Evolutionary conservation across 1,284 basidiomycete species (phyloP), one percentile per base, ranked within the genome.

Genomic region (Ustilago cynodontis): DNA sequence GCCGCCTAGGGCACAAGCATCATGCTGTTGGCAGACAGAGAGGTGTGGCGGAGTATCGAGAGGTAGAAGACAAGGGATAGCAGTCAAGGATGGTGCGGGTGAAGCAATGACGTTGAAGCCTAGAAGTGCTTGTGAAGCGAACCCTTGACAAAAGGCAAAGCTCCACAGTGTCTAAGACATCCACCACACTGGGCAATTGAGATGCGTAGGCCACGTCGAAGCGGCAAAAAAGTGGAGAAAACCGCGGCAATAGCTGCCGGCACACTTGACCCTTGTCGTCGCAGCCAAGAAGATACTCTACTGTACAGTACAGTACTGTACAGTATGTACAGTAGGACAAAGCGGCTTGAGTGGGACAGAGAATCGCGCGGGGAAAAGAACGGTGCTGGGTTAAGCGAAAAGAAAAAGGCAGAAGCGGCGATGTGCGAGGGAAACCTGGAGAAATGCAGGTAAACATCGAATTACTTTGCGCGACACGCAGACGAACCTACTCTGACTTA

Each of bases 371-470:
- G 47, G 47, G 47, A 49, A 49, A 49, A 49, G 47, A 49, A n/a
- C 8, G 47, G 47, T 49, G 47, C 14, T 13, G 3, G 6, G 31
- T n/a, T n/a, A 33, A 33, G 31, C 31, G 31, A n/a, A 33, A 33
- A 33, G 31, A 33, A 33, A 33, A 5, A 33, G 11, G 11, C 5
- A 33, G 31, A 41, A 22, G 24, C 33, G 33, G 47, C 37, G 43
- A 57, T 57, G 61, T 33, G 33, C 11, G 24, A 57, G 41, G 60
- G 41, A 56, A 63, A 63, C 56, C 60, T 63, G 62, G 54, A 64
- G 62, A 33, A 33, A 33, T 6, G 11, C 11, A 33, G 6, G 31
- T 33, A 11, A 6, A 33, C 31, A 33, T 11, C 31, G 11, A 11
- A 33, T 5, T 33, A 33, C 31, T 33, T 5, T 33, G 11, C 31